phyloP scores from a whole-genome alignment of 768 basidiomycete genomes.

The Galerina sulciceps region DNA sequence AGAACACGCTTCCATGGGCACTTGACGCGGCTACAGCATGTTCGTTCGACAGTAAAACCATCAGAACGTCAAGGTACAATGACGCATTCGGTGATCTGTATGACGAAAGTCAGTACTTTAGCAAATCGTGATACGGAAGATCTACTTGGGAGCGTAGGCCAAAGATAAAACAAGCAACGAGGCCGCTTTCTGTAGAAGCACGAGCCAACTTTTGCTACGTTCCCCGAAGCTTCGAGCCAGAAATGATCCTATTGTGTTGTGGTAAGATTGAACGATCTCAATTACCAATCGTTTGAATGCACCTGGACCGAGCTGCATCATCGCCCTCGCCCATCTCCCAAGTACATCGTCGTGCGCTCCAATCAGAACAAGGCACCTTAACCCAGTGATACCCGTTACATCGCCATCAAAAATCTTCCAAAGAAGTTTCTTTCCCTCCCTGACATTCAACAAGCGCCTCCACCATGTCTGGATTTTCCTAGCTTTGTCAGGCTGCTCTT shows the following conservation, averaged over 20 bases:
- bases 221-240: constrained; percentile 41
- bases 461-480: constrained; percentile 72
- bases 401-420: constrained; percentile 54
- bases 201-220: constrained; percentile 55
- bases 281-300: constrained; percentile 17
- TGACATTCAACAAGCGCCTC: constrained; percentile 52
- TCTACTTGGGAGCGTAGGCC: constrained; percentile 54
- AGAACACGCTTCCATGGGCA: constrained; percentile 31
- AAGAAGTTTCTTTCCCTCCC: constrained; percentile 47
- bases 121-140: not conserved
- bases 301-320: constrained; percentile 37
- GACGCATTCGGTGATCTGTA: constrained; percentile 50
- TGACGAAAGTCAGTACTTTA: not conserved
- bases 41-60: constrained; percentile 43
- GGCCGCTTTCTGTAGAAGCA: constrained; percentile 54
- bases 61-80: constrained; percentile 55
- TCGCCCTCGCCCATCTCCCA: constrained; percentile 47
- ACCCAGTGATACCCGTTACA: constrained; percentile 53
- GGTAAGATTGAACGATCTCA: not conserved
- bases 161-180: constrained; percentile 57
- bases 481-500: constrained; percentile 63
- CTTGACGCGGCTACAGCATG: constrained; percentile 30
- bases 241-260: constrained; percentile 34
- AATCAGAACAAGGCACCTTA: constrained; percentile 72
- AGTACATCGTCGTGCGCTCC: constrained; percentile 54